Evolutionary conservation across 805 yeast genomes (phyloP).

Genomic region (Starmerella floris): DNA sequence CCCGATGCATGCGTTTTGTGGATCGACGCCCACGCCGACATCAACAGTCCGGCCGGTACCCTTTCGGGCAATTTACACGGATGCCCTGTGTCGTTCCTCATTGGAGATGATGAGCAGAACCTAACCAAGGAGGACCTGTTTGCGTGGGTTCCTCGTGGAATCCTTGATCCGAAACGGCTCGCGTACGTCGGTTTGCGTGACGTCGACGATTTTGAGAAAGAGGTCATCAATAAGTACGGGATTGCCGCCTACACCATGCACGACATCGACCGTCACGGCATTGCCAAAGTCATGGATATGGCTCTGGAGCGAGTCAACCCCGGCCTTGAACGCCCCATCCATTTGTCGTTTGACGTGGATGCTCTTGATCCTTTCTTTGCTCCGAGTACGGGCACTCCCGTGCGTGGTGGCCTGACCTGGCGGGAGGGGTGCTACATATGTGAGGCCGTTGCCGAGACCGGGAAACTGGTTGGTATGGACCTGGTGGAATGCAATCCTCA

Average conservation of each 20-base stretch:
- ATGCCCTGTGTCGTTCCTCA: conserved; percentile 81
- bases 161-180: conserved; percentile 52
- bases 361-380: conserved; percentile 90
- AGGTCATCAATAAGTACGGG: conserved; percentile 51
- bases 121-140: conserved; percentile 56
- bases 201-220: conserved; percentile 75
- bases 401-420: conserved; percentile 85
- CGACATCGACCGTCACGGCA: conserved; percentile 88
- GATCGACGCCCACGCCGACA: conserved; percentile 98
- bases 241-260: conserved; percentile 89
- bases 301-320: conserved; percentile 74
- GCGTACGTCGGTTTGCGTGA: conserved; percentile 93
- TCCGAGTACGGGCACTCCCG: conserved; percentile 97
- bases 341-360: conserved; percentile 88
- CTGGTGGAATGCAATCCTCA: conserved; percentile 89
- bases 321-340: conserved; percentile 58
- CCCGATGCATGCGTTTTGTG: conserved; percentile 86
- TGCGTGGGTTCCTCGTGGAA: conserved; percentile 58
- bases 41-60: conserved; percentile 75
- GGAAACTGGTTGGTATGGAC: conserved; percentile 77
- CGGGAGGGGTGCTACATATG: conserved; percentile 89
- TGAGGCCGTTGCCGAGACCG: conserved; percentile 83
- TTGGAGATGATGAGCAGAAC: conserved; percentile 63
- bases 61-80: conserved; percentile 90
- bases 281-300: conserved; percentile 80